Base-by-base conservation (phyloP, 805 yeast species). In the Saccharomycopsis microspora region DNA sequence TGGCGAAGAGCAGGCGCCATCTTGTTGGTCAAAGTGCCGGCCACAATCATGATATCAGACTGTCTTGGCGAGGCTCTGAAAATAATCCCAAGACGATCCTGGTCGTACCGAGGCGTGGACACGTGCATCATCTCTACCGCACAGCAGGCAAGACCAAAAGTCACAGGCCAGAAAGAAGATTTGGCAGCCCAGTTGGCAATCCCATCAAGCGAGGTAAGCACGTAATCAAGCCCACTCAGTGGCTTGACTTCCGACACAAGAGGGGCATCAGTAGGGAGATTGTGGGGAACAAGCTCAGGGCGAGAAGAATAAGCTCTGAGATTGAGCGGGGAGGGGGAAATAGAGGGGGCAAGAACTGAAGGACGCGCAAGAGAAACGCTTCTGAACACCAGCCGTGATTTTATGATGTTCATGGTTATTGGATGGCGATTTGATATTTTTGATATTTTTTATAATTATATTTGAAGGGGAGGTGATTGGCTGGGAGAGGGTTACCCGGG, bases 61-160 rank as follows among this genome's bases (percentile, higher is more conserved):
- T 85, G 95, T 68, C 95, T 82, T 46, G 95, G 95, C 37, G 94
- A 82, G 33, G 93, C 95, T 72, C 95, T 81, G 78, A 85, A 85
- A 75, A 85, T 85, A 59, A 85, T 85, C 59, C 95, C 95, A 63
- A 85, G 71, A 64, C 95, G 78, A 70, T 85, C 95, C 68, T 86
- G 95, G 67, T 85, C 95, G 65, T 85, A 85, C 61, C 95, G 74
- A 52, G 95, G 94, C 50, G 94, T 79, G 30, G 95, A 85, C 37
- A 82, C 84, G 63, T 85, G 95, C 95, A 85, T 85, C 95, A 85
- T 85, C 67, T 85, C 95, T 39, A 85, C 94, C 52, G 95, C 95
- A 71, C 95, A 85, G 67, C 95, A 85, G 5, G 95, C 95, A 60
- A 85, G 71, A 34, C 95, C 95, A 65, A 85, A 85, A 36, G 95